Percentiles rank a stretch among this genome's conserved stretches.
Conservation (phyloP, 495 filamentous ascomycete genomes). For the Podospora fimiseda region DNA sequence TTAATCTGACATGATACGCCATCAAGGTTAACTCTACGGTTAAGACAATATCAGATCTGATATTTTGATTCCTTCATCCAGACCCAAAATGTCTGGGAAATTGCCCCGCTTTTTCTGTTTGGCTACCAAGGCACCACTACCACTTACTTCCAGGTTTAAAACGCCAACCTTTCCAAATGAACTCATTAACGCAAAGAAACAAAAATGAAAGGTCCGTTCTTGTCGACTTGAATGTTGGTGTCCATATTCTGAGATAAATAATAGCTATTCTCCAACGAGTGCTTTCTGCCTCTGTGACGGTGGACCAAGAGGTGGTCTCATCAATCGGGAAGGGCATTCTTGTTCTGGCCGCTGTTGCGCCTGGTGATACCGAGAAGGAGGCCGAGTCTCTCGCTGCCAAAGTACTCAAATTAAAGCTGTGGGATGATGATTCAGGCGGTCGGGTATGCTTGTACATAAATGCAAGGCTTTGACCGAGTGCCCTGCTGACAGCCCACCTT, state of each 20-base stretch:
- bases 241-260: constrained; percentile 6
- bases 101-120: too few relatives aligned
- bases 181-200: too few relatives aligned
- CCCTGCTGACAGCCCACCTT: too few relatives aligned
- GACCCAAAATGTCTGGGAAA: neutral
- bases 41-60: neutral
- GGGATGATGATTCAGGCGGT: constrained; percentile 69
- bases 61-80: neutral
- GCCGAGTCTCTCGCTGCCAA: constrained; percentile 76
- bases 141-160: neutral
- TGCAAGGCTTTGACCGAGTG: too few relatives aligned
- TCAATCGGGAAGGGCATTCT: constrained; percentile 84
- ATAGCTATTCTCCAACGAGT: constrained; percentile 91
- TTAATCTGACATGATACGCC: too few relatives aligned
- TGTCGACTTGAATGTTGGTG: neutral
- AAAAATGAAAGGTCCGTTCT: constrained; percentile 28
- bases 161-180: too few relatives aligned
- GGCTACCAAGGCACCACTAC: too few relatives aligned
- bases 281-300: constrained; percentile 93
- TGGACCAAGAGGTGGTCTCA: constrained; percentile 86
- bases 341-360: constrained; percentile 84
- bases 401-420: constrained; percentile 82
- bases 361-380: constrained; percentile 85
- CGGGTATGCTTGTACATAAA: constrained; percentile 36
- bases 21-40: too few relatives aligned